These are phyloP conservation scores for Fusarium dimerum DNA, from an alignment of 2,329 filamentous ascomycete species.

Conservation along the genomic window DNA sequence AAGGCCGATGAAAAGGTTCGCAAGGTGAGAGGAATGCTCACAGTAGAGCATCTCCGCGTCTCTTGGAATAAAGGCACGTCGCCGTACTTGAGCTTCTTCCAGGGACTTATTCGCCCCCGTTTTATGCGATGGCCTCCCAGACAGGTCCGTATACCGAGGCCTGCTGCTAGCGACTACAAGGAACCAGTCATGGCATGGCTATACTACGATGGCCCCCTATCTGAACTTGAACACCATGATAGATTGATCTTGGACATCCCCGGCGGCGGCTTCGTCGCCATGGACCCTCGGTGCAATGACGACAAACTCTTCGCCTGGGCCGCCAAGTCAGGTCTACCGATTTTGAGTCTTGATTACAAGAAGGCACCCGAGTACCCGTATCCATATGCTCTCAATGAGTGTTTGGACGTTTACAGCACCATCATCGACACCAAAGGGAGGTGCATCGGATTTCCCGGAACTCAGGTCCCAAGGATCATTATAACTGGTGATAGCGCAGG, in stretches of 20 bases:
- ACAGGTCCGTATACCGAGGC: conserved; percentile 80
- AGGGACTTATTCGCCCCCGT: conserved; percentile 72
- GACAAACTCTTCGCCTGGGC: conserved; percentile 95
- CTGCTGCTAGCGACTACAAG: conserved; percentile 75
- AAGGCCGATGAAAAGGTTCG: conserved; percentile 95
- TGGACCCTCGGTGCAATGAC: conserved; percentile 92
- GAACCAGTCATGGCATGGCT: conserved; percentile 86
- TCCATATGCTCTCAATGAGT: conserved; percentile 51
- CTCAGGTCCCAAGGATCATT: conserved; percentile 41
- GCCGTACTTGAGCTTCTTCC: conserved; percentile 77
- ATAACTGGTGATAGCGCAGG: conserved; percentile 52
- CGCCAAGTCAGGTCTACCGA: conserved; percentile 80
- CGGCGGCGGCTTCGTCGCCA: conserved; percentile 93
- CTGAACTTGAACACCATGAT: conserved; percentile 72
- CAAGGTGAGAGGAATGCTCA: conserved; percentile 82
- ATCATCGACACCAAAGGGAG: conserved; percentile 39
- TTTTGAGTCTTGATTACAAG: conserved; percentile 85
- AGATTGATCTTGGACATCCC: conserved; percentile 87
- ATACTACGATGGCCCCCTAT: conserved; percentile 88
- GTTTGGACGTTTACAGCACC: conserved; percentile 48
- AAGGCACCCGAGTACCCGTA: conserved; percentile 54
- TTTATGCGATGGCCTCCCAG: conserved; percentile 81
- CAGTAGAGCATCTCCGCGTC: conserved; percentile 86
- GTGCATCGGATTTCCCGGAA: conserved; percentile 47
- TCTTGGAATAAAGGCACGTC: conserved; percentile 95